Evolutionary conservation across 2,329 filamentous ascomycete species (phyloP).

Genomic region (Chaetomium globosum): DNA sequence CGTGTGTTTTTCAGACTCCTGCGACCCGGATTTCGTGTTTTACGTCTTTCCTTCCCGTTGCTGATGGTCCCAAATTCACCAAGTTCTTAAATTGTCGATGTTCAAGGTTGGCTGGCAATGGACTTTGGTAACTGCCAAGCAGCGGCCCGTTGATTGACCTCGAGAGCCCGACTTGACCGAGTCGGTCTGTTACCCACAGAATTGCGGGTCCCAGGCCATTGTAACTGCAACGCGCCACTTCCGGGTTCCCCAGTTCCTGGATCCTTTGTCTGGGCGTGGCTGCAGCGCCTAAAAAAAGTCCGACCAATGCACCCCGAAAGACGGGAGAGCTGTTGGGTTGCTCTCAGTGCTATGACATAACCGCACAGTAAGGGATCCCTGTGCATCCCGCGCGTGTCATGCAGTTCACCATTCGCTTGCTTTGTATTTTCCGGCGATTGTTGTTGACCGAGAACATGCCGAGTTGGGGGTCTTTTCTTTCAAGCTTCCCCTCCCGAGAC

Average conservation of each 20-base stretch:
- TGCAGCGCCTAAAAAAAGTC: conserved; percentile 20
- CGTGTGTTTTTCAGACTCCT: neutral
- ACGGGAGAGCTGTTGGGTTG: neutral
- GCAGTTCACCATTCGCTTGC: neutral
- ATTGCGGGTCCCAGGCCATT: neutral
- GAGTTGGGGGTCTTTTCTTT: too few relatives aligned
- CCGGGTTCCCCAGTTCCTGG: conserved; percentile 15
- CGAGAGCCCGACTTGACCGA: neutral
- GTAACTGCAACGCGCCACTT: conserved; percentile 11
- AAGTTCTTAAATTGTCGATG: neutral
- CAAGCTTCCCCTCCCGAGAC: neutral
- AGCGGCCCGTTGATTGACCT: neutral
- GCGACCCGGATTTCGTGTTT: neutral
- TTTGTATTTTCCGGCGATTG: neutral
- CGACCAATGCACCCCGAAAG: conserved; percentile 11
- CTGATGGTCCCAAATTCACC: neutral
- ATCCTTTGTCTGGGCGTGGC: conserved; percentile 4
- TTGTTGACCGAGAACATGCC: neutral
- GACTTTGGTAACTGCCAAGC: conserved; percentile 14
- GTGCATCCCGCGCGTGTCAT: conserved; percentile 6
- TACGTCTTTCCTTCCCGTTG: neutral
- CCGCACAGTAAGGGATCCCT: conserved; percentile 11
- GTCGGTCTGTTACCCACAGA: neutral
- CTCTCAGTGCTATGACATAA: conserved; percentile 25
- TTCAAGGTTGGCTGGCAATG: neutral